Conservation (phyloP, 2,329 filamentous ascomycete species). For the Coniella vitis region DNA sequence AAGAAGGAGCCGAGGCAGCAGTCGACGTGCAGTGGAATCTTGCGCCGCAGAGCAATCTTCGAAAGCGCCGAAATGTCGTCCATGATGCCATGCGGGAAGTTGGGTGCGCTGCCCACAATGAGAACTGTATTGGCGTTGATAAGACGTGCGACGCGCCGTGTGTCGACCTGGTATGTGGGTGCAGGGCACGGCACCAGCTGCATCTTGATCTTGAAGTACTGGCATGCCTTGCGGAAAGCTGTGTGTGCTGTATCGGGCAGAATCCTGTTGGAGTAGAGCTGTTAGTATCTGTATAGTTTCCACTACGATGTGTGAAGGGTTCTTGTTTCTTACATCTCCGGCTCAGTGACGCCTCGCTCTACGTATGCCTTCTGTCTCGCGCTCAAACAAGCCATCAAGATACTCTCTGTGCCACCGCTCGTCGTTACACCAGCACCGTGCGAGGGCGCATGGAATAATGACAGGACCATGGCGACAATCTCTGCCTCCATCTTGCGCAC, state of each 20-base stretch:
- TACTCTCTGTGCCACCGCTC: constrained; percentile 90
- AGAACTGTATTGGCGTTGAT: constrained; percentile 93
- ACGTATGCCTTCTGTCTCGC: constrained; percentile 82
- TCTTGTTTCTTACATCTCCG: constrained; percentile 72
- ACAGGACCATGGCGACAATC: constrained; percentile 89
- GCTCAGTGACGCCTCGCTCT: constrained; percentile 83
- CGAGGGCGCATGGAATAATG: constrained; percentile 83
- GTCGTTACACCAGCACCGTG: constrained; percentile 83
- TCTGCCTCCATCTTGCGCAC: constrained; percentile 99
- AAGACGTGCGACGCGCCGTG: constrained; percentile 69
- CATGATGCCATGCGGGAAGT: constrained; percentile 97
- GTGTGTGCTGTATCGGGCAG: constrained; percentile 91
- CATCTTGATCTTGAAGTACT: constrained; percentile 95
- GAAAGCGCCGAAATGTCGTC: constrained; percentile 87
- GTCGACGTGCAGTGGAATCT: constrained; percentile 88
- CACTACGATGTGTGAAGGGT: background rate
- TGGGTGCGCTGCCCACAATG: constrained; percentile 89
- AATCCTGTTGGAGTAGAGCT: constrained; percentile 52
- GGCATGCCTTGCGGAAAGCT: constrained; percentile 88
- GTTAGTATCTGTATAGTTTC: too few relatives aligned
- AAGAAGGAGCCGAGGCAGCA: constrained; percentile 97
- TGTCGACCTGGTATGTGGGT: constrained; percentile 76
- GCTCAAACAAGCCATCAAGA: constrained; percentile 88
- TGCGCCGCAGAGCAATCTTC: constrained; percentile 70
- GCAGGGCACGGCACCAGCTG: constrained; percentile 84